phyloP scores from a whole-genome alignment of 73 alveolate species.

The Breviolum minutum region DNA sequence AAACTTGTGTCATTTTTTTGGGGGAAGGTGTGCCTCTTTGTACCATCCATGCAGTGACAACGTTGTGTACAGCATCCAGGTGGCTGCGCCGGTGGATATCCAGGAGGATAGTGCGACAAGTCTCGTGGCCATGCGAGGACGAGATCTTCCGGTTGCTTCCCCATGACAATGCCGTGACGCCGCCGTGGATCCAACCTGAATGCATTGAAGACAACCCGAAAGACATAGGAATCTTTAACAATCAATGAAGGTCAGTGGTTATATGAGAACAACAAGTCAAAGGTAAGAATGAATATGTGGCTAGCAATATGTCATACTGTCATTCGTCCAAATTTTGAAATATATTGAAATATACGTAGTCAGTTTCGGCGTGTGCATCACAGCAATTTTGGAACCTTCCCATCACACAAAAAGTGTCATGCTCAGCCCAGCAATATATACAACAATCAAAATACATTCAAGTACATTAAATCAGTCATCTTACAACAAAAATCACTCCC shows the following conservation, averaged over 20 bases:
- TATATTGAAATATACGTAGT: too few relatives aligned
- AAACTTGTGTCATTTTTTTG: too few relatives aligned
- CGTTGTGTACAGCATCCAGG: conserved; percentile 59
- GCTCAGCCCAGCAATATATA: too few relatives aligned
- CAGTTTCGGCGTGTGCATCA: too few relatives aligned
- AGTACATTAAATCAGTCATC: too few relatives aligned
- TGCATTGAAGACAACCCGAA: not conserved
- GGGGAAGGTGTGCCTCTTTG: conserved; percentile 94
- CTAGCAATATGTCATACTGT: too few relatives aligned
- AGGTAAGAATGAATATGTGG: not conserved
- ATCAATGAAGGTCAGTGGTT: too few relatives aligned
- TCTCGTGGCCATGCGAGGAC: conserved; percentile 54
- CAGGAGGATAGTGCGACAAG: conserved; percentile 33
- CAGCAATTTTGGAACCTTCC: too few relatives aligned
- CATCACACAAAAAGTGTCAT: too few relatives aligned
- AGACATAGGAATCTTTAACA: not conserved
- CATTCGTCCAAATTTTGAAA: too few relatives aligned
- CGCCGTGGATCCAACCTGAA: conserved; percentile 63
- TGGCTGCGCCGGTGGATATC: conserved; percentile 78
- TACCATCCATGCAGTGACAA: conserved; percentile 93
- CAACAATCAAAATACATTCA: too few relatives aligned
- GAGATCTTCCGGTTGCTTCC: conserved; percentile 82
- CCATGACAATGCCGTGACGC: conserved; percentile 83
- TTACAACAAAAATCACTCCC: not conserved
- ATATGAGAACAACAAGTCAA: not conserved